Evolutionary conservation across 2,329 filamentous ascomycete genomes (phyloP).

Genomic region (Dactylellina leptospora): DNA sequence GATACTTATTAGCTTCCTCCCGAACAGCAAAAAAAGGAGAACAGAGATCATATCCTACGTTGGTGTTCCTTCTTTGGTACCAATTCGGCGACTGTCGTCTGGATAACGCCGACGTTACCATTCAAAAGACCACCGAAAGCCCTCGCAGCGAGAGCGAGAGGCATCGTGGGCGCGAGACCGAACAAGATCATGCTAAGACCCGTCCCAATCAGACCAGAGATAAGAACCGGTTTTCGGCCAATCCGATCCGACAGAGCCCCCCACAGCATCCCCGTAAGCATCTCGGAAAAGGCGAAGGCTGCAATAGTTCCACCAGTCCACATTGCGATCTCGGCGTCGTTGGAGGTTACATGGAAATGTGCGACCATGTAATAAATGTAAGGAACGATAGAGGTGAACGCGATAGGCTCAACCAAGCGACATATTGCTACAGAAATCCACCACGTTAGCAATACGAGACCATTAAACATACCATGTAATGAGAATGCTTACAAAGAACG

Average conservation of each 20-base stretch:
- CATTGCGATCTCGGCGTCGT: slow-evolving; percentile 47
- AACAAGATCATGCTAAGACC: slow-evolving; percentile 92
- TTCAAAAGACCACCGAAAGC: slow-evolving; percentile 91
- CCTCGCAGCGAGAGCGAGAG: slow-evolving; percentile 83
- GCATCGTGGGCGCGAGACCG: slow-evolving; percentile 84
- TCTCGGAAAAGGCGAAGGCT: slow-evolving; percentile 89
- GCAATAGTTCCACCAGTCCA: slow-evolving; percentile 44
- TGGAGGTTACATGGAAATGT: slow-evolving; percentile 69
- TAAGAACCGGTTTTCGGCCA: slow-evolving; percentile 88
- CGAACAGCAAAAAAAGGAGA: no score
- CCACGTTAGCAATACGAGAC: neutral
- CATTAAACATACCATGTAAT: neutral
- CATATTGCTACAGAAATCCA: slow-evolving; percentile 73
- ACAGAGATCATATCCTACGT: slow-evolving; percentile 67
- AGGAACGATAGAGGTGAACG: slow-evolving; percentile 76
- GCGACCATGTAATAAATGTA: slow-evolving; percentile 73
- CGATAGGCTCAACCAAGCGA: slow-evolving; percentile 78
- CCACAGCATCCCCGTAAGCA: slow-evolving; percentile 91
- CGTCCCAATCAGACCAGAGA: slow-evolving; percentile 89
- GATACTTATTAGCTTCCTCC: slow-evolving; percentile 58
- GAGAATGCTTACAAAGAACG: slow-evolving; percentile 23
- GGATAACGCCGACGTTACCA: slow-evolving; percentile 70
- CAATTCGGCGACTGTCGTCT: slow-evolving; percentile 93
- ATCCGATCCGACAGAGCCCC: slow-evolving; percentile 89
- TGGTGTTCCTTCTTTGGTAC: slow-evolving; percentile 94